These are phyloP conservation scores for Neurospora tetrasperma DNA, from an alignment of 495 filamentous ascomycete species.

Conservation along the genomic window DNA sequence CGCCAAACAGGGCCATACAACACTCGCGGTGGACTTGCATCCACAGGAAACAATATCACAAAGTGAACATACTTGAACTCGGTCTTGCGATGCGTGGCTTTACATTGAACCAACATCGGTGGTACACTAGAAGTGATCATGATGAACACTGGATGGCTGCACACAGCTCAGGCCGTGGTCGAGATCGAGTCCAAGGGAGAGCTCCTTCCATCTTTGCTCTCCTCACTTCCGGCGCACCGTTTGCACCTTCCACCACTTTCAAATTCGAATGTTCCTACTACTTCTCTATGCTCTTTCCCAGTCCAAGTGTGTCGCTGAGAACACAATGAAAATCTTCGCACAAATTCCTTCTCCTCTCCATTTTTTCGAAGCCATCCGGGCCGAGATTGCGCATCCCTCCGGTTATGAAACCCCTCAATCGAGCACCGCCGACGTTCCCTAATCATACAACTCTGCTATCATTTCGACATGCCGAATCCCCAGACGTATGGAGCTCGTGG, in stretches of 20 bases:
- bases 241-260: not conserved
- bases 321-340: not conserved
- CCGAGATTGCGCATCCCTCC: not conserved
- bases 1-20: not conserved
- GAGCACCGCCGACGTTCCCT: not conserved
- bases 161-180: not conserved
- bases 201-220: constrained; percentile 1
- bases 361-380: not conserved
- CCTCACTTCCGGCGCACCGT: not conserved
- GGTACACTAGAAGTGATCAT: not conserved
- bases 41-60: not conserved
- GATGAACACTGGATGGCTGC: not conserved
- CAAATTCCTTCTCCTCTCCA: not conserved
- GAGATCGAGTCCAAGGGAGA: not conserved
- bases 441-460: not conserved
- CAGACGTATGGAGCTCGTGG: not conserved
- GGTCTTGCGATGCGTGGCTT: not conserved
- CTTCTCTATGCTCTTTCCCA: not conserved
- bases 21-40: not conserved
- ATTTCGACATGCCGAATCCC: not conserved
- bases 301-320: not conserved
- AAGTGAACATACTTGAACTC: too few species aligned
- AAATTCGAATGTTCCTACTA: not conserved
- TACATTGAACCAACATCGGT: not conserved
- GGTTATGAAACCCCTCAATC: not conserved